Conservation (phyloP, 2,329 filamentous ascomycete species). For the Zasmidium citrigriseum region DNA sequence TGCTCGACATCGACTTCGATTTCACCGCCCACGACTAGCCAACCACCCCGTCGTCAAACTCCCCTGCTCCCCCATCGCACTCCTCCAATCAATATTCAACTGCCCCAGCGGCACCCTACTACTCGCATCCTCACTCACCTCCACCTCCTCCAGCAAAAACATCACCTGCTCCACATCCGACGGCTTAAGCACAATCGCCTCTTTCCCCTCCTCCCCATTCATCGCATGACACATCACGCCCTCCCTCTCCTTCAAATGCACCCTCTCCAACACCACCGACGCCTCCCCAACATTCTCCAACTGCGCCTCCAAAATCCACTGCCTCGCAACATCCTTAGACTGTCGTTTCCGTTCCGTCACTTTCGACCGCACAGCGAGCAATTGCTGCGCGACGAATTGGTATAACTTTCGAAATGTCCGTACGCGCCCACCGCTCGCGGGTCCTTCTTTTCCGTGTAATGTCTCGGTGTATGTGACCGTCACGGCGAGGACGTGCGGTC, state of each 20-base stretch:
- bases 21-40: conserved; percentile 28
- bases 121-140: conserved; percentile 42
- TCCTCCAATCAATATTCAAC: conserved; percentile 83
- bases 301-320: conserved; percentile 87
- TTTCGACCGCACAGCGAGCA: conserved; percentile 89
- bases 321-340: conserved; percentile 42
- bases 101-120: conserved; percentile 71
- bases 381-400: conserved; percentile 90
- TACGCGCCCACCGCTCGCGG: conserved; percentile 61
- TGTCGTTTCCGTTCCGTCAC: conserved; percentile 58
- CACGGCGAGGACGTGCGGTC: conserved; percentile 88
- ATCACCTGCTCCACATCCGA: conserved; percentile 66
- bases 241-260: conserved; percentile 32
- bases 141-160: conserved; percentile 61
- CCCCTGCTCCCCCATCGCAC: conserved; percentile 85
- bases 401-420: conserved; percentile 93
- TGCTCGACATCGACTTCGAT: neutral
- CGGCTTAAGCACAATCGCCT: conserved; percentile 55
- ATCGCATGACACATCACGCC: conserved; percentile 28
- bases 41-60: conserved; percentile 82
- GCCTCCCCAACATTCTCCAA: conserved; percentile 91
- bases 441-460: conserved; percentile 39
- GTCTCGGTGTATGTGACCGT: conserved; percentile 94
- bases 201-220: conserved; percentile 33
- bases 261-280: conserved; percentile 71